A percentile compares a stretch with the other conserved stretches of the same genome.
phyloP scores from a whole-genome alignment of 1,284 basidiomycete genomes.

The Kwoniella shivajii region DNA sequence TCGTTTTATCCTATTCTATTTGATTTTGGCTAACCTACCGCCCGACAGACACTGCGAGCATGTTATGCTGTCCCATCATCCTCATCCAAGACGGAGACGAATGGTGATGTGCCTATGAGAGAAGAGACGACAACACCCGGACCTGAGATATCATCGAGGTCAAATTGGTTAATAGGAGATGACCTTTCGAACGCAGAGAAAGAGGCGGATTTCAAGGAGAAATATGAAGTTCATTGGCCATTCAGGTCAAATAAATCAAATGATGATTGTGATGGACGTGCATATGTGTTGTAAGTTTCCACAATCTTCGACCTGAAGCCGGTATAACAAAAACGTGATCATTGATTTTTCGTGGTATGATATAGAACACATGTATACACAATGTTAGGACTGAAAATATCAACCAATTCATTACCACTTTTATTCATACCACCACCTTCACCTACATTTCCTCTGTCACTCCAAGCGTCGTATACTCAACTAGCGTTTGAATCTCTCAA shows the following conservation, averaged over 20 bases:
- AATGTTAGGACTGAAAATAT: slow-evolving; percentile 72
- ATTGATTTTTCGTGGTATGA: background rate
- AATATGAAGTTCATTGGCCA: slow-evolving; percentile 77
- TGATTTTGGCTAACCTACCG: background rate
- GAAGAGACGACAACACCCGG: background rate
- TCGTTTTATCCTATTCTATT: background rate
- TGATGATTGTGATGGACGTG: slow-evolving; percentile 83
- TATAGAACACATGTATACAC: slow-evolving; percentile 82
- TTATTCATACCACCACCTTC: slow-evolving; percentile 63
- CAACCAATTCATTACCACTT: slow-evolving; percentile 65
- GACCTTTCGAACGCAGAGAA: slow-evolving; percentile 76
- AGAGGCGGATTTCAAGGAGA: slow-evolving; percentile 60
- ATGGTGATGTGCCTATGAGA: slow-evolving; percentile 13
- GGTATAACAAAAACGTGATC: slow-evolving; percentile 11
- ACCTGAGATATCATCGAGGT: slow-evolving; percentile 47
- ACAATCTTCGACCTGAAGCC: background rate
- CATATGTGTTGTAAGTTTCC: slow-evolving; percentile 80
- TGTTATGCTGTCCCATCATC: slow-evolving; percentile 40
- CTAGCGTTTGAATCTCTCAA: slow-evolving; percentile 97
- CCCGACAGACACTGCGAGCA: slow-evolving; percentile 29
- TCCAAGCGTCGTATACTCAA: slow-evolving; percentile 75
- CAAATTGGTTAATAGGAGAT: slow-evolving; percentile 82
- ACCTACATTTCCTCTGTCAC: slow-evolving; percentile 56
- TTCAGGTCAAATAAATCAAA: slow-evolving; percentile 72
- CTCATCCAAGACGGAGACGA: slow-evolving; percentile 10